A percentile compares a stretch with the other conserved stretches of the same genome.
phyloP scores from a whole-genome alignment of 768 basidiomycete genomes.

The Suillus weaverae region DNA sequence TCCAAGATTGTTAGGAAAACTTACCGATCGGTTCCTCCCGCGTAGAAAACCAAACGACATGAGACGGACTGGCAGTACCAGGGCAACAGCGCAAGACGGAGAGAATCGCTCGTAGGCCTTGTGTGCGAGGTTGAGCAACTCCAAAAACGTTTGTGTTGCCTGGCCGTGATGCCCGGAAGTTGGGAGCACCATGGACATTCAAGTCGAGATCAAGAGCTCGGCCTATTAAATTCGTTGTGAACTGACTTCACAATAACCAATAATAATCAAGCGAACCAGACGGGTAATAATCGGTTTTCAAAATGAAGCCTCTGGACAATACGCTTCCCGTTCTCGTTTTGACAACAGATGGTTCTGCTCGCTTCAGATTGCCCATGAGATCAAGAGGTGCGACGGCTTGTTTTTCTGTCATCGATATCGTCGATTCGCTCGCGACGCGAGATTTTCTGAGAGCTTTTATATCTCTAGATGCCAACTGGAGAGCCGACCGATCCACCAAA shows the following conservation, averaged over 20 bases:
- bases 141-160: slow-evolving; percentile 90
- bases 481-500: slow-evolving; percentile 8
- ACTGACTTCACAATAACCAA: background rate
- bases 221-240: slow-evolving; percentile 43
- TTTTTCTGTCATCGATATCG: slow-evolving; percentile 5
- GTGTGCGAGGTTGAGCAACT: slow-evolving; percentile 91
- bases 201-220: slow-evolving; percentile 89
- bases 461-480: slow-evolving; percentile 7
- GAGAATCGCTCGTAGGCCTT: slow-evolving; percentile 87
- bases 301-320: slow-evolving; percentile 82
- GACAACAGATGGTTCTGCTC: slow-evolving; percentile 72
- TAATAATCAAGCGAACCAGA: slow-evolving; percentile 47
- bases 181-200: slow-evolving; percentile 92
- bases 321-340: slow-evolving; percentile 85
- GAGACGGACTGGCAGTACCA: slow-evolving; percentile 58
- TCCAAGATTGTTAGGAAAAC: slow-evolving; percentile 23
- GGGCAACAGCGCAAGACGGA: slow-evolving; percentile 80
- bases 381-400: slow-evolving; percentile 44
- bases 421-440: slow-evolving; percentile 8
- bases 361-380: slow-evolving; percentile 60
- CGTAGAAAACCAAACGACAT: slow-evolving; percentile 94
- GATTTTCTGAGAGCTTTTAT: background rate
- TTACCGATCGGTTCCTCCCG: slow-evolving; percentile 92
- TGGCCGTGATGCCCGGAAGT: slow-evolving; percentile 83
- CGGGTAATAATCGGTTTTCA: slow-evolving; percentile 92